Base-by-base conservation (phyloP, 257 asterid genomes). In the Gentiana dahurica region DNA sequence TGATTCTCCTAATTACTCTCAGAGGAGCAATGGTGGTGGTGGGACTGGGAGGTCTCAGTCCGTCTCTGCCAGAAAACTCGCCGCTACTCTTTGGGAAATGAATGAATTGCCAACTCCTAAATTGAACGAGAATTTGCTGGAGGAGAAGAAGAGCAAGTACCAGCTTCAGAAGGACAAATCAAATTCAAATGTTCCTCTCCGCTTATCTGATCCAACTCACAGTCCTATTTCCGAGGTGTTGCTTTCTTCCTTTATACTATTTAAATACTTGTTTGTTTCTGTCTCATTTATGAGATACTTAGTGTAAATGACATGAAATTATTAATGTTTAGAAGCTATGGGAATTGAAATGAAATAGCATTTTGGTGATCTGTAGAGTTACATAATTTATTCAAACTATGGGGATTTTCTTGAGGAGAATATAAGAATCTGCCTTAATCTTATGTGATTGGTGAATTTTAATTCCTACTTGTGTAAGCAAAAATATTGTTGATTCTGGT, bases 11-110 rank as follows among this genome's bases (percentile, higher is more conserved):
- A 78, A 57, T 65, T 68, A 62, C 51, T 79, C 86, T 8, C 86
- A 77, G 68, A 63, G 75, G 66, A 65, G 66, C 13, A 60, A 63
- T 39, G 71, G 68, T 10, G 68, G 91, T 36, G 87, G 93, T 65
- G 71, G 70, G 64, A 73, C 89, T 50, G 87, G 93, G 66, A 72
- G 70, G 65, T 75, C 89, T 50, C 79, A 78, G 60, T 95, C 96
- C 55, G 81, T 85, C 0, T 85, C 98, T 46, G 98, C 98, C 61
- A 73, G 98, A 50, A 79, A 74, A 65, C 80, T 91, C 10, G 98
- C 95, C 1, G 98, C 98, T 49, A 85, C 95, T 1, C 61, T 91
- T 46, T 91, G 98, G 98, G 95, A 84, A 52, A 85, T 87, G 93
- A 85, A 85, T 62, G 95, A 75, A 74, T 68, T 77, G 77, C 94